phyloP scores from a whole-genome alignment of 148 eudicot genomes.

The Rhododendron molle region DNA sequence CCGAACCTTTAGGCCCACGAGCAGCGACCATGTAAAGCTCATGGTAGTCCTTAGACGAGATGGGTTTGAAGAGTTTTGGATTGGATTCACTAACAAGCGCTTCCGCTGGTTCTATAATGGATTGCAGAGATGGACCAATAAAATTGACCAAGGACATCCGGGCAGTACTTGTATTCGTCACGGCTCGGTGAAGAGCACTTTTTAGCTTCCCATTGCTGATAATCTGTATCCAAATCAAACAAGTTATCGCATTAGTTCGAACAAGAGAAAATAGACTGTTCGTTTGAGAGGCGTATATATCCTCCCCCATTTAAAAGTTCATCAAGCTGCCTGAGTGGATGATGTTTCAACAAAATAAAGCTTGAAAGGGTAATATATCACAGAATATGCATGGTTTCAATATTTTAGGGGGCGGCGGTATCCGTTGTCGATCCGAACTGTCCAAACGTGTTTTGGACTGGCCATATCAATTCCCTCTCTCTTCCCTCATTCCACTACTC shows the following conservation, averaged over 20 bases:
- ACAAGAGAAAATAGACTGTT: too few species aligned
- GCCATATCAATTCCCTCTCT: too few species aligned
- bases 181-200: neutral
- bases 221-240: neutral
- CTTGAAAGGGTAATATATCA: neutral
- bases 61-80: neutral
- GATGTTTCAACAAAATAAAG: neutral
- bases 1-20: neutral
- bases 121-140: conserved; percentile 16
- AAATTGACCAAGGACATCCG: conserved; percentile 28
- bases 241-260: neutral
- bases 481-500: too few species aligned
- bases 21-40: neutral
- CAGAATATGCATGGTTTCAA: neutral
- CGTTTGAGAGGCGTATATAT: too few species aligned
- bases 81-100: neutral
- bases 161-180: conserved; percentile 14
- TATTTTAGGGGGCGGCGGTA: neutral
- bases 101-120: conserved; percentile 21
- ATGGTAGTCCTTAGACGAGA: neutral
- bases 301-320: too few species aligned
- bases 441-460: too few species aligned
- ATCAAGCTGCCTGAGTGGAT: too few species aligned
- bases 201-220: conserved; percentile 30
- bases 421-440: too few species aligned